These are phyloP conservation scores for Tetrapyrgos nigripes DNA, from an alignment of 1,284 basidiomycete genomes.

Conservation along the genomic window DNA sequence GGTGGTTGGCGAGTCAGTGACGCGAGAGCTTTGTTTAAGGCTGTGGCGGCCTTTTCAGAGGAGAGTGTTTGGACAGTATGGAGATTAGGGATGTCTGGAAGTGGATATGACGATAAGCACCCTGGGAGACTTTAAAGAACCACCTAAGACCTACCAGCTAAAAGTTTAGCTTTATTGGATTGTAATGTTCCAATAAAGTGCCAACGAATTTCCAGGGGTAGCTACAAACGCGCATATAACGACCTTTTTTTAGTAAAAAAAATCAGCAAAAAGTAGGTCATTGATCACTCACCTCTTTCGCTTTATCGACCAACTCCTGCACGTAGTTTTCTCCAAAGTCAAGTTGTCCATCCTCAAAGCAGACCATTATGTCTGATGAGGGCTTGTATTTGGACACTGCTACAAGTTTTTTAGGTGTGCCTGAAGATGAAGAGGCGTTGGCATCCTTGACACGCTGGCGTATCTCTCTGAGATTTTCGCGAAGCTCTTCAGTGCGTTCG, in stretches of 20 bases:
- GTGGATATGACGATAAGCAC: constrained; percentile 13
- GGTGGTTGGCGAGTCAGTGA: constrained; percentile 26
- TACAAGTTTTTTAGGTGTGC: constrained; percentile 53
- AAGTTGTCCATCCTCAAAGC: constrained; percentile 80
- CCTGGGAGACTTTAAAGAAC: constrained; percentile 6
- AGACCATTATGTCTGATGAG: constrained; percentile 83
- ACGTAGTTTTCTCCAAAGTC: constrained; percentile 99
- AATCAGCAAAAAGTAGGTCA: constrained; percentile 11
- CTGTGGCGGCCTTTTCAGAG: constrained; percentile 83
- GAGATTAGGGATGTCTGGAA: constrained; percentile 86
- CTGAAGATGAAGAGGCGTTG: constrained; percentile 28
- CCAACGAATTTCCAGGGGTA: constrained; percentile 89
- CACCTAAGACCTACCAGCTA: constrained; percentile 71
- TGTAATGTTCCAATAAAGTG: constrained; percentile 97
- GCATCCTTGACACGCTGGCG: constrained; percentile 50
- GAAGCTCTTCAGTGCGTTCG: constrained; percentile 54
- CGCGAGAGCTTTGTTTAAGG: constrained; percentile 82
- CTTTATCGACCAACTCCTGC: constrained; percentile 93
- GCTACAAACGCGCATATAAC: constrained; percentile 51
- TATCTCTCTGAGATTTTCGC: constrained; percentile 57
- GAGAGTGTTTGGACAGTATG: constrained; percentile 92
- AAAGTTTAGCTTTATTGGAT: constrained; percentile 92
- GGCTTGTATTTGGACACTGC: constrained; percentile 98
- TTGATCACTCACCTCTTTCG: constrained; percentile 62
- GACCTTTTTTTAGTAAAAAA: too few species aligned